Conservation (phyloP, 306 rosid genomes). For the Vigna radiata region DNA sequence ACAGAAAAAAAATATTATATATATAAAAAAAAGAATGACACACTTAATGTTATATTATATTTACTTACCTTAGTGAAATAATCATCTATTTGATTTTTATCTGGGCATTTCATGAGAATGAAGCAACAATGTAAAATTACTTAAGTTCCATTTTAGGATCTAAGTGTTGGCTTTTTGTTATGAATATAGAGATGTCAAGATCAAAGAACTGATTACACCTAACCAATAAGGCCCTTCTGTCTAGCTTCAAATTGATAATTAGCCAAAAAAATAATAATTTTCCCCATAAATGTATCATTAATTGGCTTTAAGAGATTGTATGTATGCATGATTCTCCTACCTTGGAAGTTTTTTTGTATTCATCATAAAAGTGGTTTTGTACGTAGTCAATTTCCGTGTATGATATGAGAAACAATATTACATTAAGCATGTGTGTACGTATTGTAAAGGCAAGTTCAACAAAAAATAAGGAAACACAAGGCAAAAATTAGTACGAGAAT, state of each 20-base stretch:
- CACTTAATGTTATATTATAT: too few species aligned
- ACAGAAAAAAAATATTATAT: too few species aligned
- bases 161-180: conserved; percentile 25
- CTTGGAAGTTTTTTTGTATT: conserved; percentile 20
- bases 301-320: conserved; percentile 28
- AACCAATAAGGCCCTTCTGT: conserved; percentile 21
- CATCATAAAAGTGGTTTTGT: conserved; percentile 13
- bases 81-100: too few species aligned
- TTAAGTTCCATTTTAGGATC: background rate
- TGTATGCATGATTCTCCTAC: conserved; percentile 24
- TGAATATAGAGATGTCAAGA: conserved; percentile 12
- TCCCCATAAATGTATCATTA: conserved; percentile 17
- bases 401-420: conserved; percentile 22
- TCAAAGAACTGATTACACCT: conserved; percentile 20
- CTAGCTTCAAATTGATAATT: conserved; percentile 39
- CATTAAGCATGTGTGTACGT: conserved; percentile 18
- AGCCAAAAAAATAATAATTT: background rate
- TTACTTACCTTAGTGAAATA: too few species aligned
- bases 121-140: background rate
- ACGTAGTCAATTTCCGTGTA: conserved; percentile 38
- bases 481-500: background rate
- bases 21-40: too few species aligned
- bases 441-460: conserved; percentile 15
- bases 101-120: too few species aligned
- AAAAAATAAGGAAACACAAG: background rate